Conservation (phyloP, 208 protist species). For the Wallacemonas sp. region DNA sequence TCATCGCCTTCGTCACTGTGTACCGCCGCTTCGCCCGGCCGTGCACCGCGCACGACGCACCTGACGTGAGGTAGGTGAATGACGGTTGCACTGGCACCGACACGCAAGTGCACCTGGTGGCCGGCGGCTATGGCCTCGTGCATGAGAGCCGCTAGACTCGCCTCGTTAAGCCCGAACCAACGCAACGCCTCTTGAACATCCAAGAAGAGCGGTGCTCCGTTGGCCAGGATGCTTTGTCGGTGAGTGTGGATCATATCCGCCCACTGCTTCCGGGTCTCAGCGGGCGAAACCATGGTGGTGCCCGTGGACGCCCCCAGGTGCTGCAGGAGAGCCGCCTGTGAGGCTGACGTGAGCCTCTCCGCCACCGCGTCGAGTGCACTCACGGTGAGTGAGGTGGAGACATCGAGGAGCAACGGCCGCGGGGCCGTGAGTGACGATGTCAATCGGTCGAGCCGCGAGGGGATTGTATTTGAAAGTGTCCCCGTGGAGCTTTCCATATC, state of each 20-base stretch:
- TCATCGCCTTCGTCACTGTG: conserved; percentile 24
- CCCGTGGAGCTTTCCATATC: background rate
- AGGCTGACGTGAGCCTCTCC: background rate
- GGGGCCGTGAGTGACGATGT: background rate
- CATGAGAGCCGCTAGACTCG: conserved; percentile 23
- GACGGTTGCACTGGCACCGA: conserved; percentile 59
- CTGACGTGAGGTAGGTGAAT: conserved; percentile 29
- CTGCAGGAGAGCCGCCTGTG: conserved; percentile 8
- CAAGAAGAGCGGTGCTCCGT: conserved; percentile 13
- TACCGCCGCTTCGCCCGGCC: conserved; percentile 6
- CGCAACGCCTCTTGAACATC: conserved; percentile 17
- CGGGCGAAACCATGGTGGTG: background rate
- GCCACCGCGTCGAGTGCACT: conserved; percentile 13
- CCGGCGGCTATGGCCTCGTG: conserved; percentile 18
- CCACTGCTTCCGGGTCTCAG: conserved; percentile 6
- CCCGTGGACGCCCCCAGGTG: background rate
- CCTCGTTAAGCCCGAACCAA: conserved; percentile 13
- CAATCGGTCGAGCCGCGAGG: background rate
- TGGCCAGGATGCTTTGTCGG: conserved; percentile 5
- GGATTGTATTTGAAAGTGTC: background rate
- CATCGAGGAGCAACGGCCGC: background rate
- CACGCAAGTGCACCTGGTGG: conserved; percentile 49
- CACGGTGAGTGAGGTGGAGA: conserved; percentile 6
- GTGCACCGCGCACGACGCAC: conserved; percentile 13
- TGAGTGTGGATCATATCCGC: conserved; percentile 15